phyloP scores from a whole-genome alignment of 2,329 filamentous ascomycete genomes.

The Fusarium pininemorale region DNA sequence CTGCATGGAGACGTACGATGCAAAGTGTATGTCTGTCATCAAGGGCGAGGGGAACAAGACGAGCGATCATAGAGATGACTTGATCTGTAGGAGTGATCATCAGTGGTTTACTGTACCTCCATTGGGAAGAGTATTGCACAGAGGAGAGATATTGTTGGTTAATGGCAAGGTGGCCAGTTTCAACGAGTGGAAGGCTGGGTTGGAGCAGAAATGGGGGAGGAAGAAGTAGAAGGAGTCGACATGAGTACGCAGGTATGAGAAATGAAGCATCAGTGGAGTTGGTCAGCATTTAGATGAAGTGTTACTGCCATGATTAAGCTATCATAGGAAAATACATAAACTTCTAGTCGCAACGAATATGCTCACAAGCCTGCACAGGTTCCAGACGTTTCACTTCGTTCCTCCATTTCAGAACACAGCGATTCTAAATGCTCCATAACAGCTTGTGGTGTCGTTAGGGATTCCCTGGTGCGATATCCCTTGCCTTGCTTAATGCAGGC shows the following conservation, averaged over 20 bases:
- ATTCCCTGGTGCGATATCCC: background rate
- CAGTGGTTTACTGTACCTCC: slow-evolving; percentile 52
- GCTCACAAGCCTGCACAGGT: background rate
- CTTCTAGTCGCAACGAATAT: background rate
- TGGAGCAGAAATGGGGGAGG: slow-evolving; percentile 46
- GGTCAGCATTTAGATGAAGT: background rate
- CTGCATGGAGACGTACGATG: slow-evolving; percentile 53
- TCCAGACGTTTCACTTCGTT: background rate
- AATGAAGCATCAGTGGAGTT: slow-evolving; percentile 19
- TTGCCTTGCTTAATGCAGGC: background rate
- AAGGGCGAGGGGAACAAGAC: slow-evolving; percentile 45
- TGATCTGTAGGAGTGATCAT: slow-evolving; percentile 50
- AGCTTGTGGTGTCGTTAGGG: background rate
- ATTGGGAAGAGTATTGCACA: slow-evolving; percentile 47
- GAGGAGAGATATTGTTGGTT: slow-evolving; percentile 51
- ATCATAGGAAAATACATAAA: background rate
- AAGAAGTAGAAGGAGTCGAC: background rate
- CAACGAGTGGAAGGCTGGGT: slow-evolving; percentile 48
- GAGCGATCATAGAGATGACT: slow-evolving; percentile 40
- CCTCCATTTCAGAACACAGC: background rate
- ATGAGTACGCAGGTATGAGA: background rate
- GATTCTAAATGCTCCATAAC: background rate
- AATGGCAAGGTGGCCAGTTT: slow-evolving; percentile 47
- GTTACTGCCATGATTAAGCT: background rate
- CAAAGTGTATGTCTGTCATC: slow-evolving; percentile 47